Evolutionary conservation across 2,329 filamentous ascomycete species (phyloP).

Genomic region (Thermothelomyces thermophilus): DNA sequence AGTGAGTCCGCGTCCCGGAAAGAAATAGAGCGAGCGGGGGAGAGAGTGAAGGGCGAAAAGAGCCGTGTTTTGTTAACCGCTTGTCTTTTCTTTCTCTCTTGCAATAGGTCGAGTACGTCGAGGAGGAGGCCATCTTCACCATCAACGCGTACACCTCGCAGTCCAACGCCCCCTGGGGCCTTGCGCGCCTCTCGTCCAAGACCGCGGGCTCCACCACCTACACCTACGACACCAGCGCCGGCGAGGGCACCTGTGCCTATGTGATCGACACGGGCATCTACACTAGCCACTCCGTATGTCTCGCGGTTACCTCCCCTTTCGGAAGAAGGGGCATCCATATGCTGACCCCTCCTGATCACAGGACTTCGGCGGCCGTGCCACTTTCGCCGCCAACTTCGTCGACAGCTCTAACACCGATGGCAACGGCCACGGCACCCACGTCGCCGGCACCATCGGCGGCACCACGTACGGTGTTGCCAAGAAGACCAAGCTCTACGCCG

Average conservation of each 20-base stretch:
- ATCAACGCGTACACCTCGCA: slow-evolving; percentile 27
- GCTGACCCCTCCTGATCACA: background rate
- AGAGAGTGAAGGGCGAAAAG: no score
- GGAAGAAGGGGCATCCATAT: background rate
- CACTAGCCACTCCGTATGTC: slow-evolving; percentile 31
- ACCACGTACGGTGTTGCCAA: slow-evolving; percentile 41
- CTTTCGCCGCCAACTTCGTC: slow-evolving; percentile 34
- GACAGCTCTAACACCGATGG: slow-evolving; percentile 34
- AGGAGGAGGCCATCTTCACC: slow-evolving; percentile 27
- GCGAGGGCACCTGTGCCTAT: slow-evolving; percentile 29
- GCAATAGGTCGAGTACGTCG: slow-evolving; percentile 29
- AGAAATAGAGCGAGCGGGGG: no score
- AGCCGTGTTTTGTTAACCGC: no score
- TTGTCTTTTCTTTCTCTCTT: slow-evolving; percentile 7
- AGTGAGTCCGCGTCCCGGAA: no score
- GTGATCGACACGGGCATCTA: slow-evolving; percentile 45
- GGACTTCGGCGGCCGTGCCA: slow-evolving; percentile 39
- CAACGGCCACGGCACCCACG: slow-evolving; percentile 44
- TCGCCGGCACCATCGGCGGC: slow-evolving; percentile 39
- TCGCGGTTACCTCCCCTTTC: no score
- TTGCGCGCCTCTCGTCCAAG: slow-evolving; percentile 26
- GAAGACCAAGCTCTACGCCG: slow-evolving; percentile 36
- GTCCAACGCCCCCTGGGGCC: slow-evolving; percentile 26
- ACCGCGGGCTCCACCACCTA: slow-evolving; percentile 23
- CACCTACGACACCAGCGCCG: slow-evolving; percentile 27